Evolutionary conservation across 345 rosid species (phyloP), one percentile per base, ranked within the genome.

Genomic region (Eucalyptus curtisii): DNA sequence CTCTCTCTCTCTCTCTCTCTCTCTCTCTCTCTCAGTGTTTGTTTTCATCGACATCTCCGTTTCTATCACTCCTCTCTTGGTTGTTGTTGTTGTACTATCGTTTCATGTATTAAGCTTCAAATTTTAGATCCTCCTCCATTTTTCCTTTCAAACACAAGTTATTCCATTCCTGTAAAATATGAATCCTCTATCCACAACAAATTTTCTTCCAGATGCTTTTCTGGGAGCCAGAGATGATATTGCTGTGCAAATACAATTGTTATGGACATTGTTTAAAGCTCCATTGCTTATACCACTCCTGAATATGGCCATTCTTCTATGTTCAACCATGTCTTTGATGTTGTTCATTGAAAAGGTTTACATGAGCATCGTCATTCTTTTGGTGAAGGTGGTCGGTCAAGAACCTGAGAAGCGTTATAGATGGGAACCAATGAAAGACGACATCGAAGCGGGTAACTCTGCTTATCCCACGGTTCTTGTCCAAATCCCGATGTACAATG

Each of bases 271-370:
- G 22, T 44, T 95, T 7, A 91, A 93, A 86, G 94, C 59, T 37
- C 88, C 94, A 86, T 89, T 94, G 85, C 87, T 94, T n/a, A 89
- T 91, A 76, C 95, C 95, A 3, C 47, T 90, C 48, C 90, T 91
- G 90, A 91, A 91, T 82, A 27, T 91, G 12, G 81, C 91, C 87
- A 94, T 95, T 87, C 55, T 81, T 10, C 19, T 92, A 88, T 93
- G 96, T 91, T 88, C 94, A 90, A 92, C 90, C 37, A 87, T 94
- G 93, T 94, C 95, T 50, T 40, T 95, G 87, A 91, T 93, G 90
- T 88, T 94, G 45, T 94, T 94, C 92, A 14, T 92, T 27, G 97
- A 95, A 88, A 93, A 93, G 68, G 88, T 93, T 59, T 95, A 92
- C 81, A 95, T 95, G 95, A 93, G 93, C 85, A 12, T 93, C 68